Evolutionary conservation across 352 stramenopile species (phyloP), one percentile per base, ranked within the genome.

Genomic region (Phytophthora colocasiae): DNA sequence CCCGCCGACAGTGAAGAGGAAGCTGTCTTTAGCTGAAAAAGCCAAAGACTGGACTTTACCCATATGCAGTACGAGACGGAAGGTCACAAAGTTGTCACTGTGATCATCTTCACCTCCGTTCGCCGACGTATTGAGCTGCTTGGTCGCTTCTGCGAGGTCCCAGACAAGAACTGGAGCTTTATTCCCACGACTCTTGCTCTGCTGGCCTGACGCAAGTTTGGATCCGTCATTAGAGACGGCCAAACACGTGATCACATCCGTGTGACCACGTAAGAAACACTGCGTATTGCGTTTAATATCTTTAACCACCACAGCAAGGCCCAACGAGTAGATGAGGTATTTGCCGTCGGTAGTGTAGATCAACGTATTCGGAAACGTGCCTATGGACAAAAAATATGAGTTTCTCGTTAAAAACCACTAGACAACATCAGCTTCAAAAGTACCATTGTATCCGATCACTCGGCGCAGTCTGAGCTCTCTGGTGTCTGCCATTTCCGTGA

Each of bases 11-110:
- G 95, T 97, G 44, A 92, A 94, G 14, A 99, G 75, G 57, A 93
- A 98, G 38, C 80, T 85, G 56, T 95, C 89, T 60, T 89, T 73
- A 1, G 81, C 78, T 12, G 85, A 97, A 66, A 99, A 99, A 7
- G 93, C 80, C 53, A 99, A 68, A 47, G 88, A 85, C 69, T 98
- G 93, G 22, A 99, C 96, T 56, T 90, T 95, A 40, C 92, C 96
- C 81, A 98, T 96, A 78, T 99, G 97, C 48, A 98, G 89, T 45
- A 91, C 87, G n/a, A 99, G 86, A 39, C 93, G 80, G 60, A 98
- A 95, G 32, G 98, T 48, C 32, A 98, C 73, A 41, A 91, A 80
- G 17, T 48, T 71, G 38, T 75, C 62, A 12, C 45, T 43, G 12
- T 36, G 19, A 12, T 75, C 50, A 26, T 47, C 47, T 24, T 90